phyloP scores from a whole-genome alignment of 73 alveolate genomes.

The Breviolum minutum region DNA sequence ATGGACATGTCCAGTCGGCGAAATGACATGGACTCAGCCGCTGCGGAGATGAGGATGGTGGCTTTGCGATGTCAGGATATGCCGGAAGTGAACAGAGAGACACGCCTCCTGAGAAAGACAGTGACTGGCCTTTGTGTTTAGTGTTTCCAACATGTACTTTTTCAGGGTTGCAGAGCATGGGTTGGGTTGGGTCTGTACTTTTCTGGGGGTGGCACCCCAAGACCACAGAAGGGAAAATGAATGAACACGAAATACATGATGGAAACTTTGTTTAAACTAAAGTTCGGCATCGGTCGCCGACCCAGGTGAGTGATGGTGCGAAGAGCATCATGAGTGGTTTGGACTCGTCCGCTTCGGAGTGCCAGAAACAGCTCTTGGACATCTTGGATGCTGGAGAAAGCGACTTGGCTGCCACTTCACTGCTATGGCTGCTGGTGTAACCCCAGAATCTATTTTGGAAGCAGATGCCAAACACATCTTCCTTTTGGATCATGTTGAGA shows the following conservation, averaged over 20 bases:
- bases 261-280: neutral
- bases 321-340: conserved; percentile 26
- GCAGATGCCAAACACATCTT: too few relatives aligned
- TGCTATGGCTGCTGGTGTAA: too few relatives aligned
- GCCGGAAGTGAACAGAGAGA: neutral
- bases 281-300: too few relatives aligned
- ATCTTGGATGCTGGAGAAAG: conserved; percentile 23
- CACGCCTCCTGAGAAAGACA: neutral
- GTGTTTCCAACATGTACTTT: too few relatives aligned
- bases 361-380: conserved; percentile 38
- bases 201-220: too few relatives aligned
- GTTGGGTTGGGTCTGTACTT: neutral
- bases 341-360: neutral
- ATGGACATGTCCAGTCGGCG: neutral
- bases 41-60: neutral
- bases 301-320: conserved; percentile 19
- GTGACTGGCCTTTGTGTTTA: neutral
- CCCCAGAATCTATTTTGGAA: neutral
- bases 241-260: too few relatives aligned
- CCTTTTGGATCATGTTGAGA: too few relatives aligned
- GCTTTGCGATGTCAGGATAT: conserved; percentile 8
- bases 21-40: neutral
- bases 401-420: neutral
- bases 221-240: too few relatives aligned
- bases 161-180: neutral